Evolutionary conservation across 768 basidiomycete species (phyloP).

Genomic region (Auricularia sp.): DNA sequence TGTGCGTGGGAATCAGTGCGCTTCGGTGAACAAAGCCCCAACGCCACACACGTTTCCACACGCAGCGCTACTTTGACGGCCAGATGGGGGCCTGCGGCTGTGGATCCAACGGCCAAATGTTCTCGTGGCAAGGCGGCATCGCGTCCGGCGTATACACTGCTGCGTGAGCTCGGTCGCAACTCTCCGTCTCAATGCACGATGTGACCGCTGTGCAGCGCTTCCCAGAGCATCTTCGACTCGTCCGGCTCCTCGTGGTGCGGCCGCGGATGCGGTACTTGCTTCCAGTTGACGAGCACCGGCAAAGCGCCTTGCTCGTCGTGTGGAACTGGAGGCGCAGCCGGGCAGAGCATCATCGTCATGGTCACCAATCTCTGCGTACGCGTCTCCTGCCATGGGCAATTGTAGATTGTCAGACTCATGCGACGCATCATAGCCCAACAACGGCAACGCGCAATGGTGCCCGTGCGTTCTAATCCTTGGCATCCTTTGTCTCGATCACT

Average conservation of each 20-base stretch:
- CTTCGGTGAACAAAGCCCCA: too few species aligned
- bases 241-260: slow-evolving; percentile 1
- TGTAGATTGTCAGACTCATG: background rate
- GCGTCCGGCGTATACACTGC: slow-evolving; percentile 1
- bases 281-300: background rate
- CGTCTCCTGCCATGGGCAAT: background rate
- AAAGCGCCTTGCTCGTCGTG: background rate
- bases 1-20: background rate
- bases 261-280: slow-evolving; percentile 2
- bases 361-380: background rate
- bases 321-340: background rate
- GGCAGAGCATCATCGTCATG: slow-evolving; percentile 4
- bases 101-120: background rate
- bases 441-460: slow-evolving; percentile 5
- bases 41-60: background rate
- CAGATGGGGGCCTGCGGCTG: background rate
- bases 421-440: background rate
- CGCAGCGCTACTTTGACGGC: slow-evolving; percentile 3
- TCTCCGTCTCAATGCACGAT: background rate
- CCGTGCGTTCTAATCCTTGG: background rate
- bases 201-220: background rate
- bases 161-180: background rate
- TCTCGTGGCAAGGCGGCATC: background rate
- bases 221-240: slow-evolving; percentile 1
- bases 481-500: background rate